Evolutionary conservation across 352 stramenopile genomes (phyloP).

Genomic region (Globisporangium cylindrosporum): DNA sequence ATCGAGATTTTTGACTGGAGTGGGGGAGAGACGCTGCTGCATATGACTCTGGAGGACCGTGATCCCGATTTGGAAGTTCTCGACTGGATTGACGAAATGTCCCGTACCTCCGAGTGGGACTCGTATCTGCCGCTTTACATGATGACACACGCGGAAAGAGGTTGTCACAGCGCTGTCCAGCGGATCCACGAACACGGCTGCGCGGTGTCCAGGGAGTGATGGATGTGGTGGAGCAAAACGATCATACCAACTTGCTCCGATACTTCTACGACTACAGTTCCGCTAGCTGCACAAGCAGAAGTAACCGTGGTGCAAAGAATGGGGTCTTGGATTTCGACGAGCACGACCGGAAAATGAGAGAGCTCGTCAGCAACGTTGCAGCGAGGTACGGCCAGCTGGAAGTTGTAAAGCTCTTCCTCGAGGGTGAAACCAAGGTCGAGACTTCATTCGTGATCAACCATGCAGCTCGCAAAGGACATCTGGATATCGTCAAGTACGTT

Average conservation of each 20-base stretch:
- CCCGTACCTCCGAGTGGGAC: no score
- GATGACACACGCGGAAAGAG: neutral
- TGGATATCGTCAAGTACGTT: neutral
- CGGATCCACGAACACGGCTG: neutral
- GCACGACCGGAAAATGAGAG: no score
- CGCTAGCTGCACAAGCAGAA: neutral
- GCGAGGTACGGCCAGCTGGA: neutral
- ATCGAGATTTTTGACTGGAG: no score
- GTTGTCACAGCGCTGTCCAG: no score
- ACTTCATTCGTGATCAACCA: neutral
- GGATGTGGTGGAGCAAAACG: neutral
- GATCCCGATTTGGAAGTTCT: no score
- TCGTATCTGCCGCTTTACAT: neutral
- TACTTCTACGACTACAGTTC: neutral
- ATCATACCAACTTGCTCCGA: neutral
- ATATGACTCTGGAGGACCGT: no score
- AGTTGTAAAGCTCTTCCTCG: neutral
- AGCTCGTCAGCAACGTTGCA: no score
- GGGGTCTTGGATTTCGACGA: no score
- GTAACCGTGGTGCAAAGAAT: no score
- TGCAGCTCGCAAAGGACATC: neutral
- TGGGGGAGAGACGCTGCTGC: no score
- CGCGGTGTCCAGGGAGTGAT: neutral
- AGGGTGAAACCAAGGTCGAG: neutral
- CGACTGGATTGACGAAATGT: no score